These are phyloP conservation scores for Citrullus colocynthis DNA, from an alignment of 306 rosid genomes.

Conservation along the genomic window DNA sequence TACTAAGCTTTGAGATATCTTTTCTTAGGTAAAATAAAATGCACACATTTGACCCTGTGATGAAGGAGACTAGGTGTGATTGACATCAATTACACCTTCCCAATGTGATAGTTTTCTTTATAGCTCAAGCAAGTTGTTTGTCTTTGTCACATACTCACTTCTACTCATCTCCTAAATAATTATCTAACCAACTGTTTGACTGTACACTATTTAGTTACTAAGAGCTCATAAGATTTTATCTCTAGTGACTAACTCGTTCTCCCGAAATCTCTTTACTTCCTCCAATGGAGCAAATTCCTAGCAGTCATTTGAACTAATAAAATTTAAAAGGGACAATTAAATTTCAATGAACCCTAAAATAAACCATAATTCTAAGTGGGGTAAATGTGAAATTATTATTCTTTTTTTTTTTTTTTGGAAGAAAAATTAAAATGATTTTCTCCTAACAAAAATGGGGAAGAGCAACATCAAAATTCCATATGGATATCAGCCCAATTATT, in stretches of 20 bases:
- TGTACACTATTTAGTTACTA: too few species aligned
- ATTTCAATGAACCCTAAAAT: not conserved
- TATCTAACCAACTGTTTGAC: too few species aligned
- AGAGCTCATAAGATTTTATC: too few species aligned
- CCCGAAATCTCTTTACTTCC: not conserved
- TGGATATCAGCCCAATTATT: not conserved
- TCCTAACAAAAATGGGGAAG: not conserved
- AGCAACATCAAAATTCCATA: not conserved
- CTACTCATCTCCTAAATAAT: too few species aligned
- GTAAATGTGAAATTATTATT: too few species aligned
- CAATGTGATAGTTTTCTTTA: too few species aligned
- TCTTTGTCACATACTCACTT: too few species aligned
- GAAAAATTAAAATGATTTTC: not conserved
- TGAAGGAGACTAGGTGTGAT: not conserved
- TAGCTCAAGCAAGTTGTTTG: too few species aligned
- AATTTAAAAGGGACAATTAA: not conserved
- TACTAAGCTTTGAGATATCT: too few species aligned
- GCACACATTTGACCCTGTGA: not conserved
- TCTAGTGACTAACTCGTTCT: not conserved
- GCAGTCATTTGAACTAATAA: not conserved
- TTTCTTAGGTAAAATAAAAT: too few species aligned
- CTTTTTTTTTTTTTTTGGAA: too few species aligned
- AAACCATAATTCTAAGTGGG: not conserved
- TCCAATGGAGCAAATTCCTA: not conserved
- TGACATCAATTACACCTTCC: not conserved